Evolutionary conservation across 768 basidiomycete species (phyloP), one percentile per base, ranked within the genome.

Genomic region (Ephemerocybe angulata): DNA sequence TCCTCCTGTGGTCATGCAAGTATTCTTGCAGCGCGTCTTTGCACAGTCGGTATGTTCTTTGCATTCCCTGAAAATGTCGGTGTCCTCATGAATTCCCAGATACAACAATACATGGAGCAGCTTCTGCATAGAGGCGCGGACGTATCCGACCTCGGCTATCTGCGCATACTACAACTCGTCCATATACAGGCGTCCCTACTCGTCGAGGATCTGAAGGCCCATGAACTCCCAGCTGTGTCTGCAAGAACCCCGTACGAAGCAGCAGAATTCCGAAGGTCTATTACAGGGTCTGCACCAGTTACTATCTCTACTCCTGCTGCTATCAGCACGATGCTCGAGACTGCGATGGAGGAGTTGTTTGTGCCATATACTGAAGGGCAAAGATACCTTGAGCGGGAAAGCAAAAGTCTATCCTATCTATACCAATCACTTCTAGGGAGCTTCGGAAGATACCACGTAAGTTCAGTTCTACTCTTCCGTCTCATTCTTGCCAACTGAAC

Each of bases 11-110:
- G 97, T 99, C 3, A 95, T 98, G 93, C 93, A 97, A 68, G 95
- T 98, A 15, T 98, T 99, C 70, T 68, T 99, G 38, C 97, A 98
- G 64, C 81, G 97, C 30, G 93, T 99, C 1, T 99, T 99, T 71
- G 96, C 95, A 2, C 97, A 98, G 76, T 92, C 93, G 44, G 94
- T 95, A 69, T 61, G 90, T 27, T n/a, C 25, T 47, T 35, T 54
- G 52, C 38, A 12, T 24, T 8, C 40, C 33, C 33, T 10, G 28
- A 21, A 22, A 3, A 28, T 19, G 25, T 22, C 40, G 17, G 52
- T 54, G 24, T 41, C 22, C 56, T 31, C 33, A 22, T 22, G 42
- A 24, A 7, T 30, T 2, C 50, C 22, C 65, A 98, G 96, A 94
- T 99, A 58, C 95, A 98, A 77, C 92, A 94, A 78, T 90, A 97